These are phyloP conservation scores for Metschnikowia baotianmanensis DNA, from an alignment of 805 yeast genomes.

Conservation along the genomic window DNA sequence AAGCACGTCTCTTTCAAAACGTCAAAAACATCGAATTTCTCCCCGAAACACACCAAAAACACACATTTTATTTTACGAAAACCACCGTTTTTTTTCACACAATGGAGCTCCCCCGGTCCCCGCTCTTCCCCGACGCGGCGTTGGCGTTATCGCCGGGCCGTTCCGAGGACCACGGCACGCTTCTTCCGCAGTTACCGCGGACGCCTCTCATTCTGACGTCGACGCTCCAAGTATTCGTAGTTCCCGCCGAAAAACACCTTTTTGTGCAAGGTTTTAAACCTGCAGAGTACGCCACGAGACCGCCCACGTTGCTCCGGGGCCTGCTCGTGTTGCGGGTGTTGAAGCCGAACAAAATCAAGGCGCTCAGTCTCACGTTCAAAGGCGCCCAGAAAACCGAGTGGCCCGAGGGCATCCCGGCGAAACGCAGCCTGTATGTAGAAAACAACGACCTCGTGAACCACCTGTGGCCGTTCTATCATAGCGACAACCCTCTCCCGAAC, in stretches of 20 bases:
- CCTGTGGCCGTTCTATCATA: constrained; percentile 83
- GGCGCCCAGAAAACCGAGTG: constrained; percentile 84
- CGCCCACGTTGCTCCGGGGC: constrained; percentile 83
- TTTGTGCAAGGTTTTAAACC: constrained; percentile 80
- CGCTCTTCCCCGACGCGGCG: constrained; percentile 26
- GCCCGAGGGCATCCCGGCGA: constrained; percentile 99
- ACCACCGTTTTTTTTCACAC: too few relatives aligned
- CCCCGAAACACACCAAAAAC: neutral
- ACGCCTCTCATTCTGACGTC: constrained; percentile 61
- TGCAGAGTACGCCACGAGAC: constrained; percentile 58
- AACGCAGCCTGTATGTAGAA: constrained; percentile 64
- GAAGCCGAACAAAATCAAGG: constrained; percentile 70
- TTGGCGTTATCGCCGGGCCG: constrained; percentile 15
- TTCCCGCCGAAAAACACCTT: constrained; percentile 75
- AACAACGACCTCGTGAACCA: constrained; percentile 66
- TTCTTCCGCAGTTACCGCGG: constrained; percentile 46
- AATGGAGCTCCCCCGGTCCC: constrained; percentile 16
- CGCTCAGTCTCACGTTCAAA: constrained; percentile 56
- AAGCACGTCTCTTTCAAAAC: too few relatives aligned
- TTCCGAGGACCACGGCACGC: constrained; percentile 8
- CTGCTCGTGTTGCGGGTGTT: constrained; percentile 65
- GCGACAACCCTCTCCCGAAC: constrained; percentile 23
- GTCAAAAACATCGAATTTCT: too few relatives aligned
- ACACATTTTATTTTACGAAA: too few relatives aligned
- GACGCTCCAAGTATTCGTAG: constrained; percentile 66